Evolutionary conservation across 768 basidiomycete species (phyloP).

Genomic region (Leccinum olivaceopallidum): DNA sequence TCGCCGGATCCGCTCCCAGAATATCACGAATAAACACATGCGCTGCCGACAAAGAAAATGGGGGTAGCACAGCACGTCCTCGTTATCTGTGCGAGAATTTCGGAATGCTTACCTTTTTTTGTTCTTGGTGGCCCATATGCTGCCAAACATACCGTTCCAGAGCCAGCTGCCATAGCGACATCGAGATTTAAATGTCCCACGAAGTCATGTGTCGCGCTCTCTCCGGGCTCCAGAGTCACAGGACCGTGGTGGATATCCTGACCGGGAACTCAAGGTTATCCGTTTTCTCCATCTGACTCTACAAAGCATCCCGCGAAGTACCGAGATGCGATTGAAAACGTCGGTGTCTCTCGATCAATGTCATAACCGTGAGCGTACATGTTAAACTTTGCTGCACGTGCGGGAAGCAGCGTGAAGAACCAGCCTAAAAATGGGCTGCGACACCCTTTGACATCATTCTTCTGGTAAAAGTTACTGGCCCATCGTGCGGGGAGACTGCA

Average conservation of each 20-base stretch:
- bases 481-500: neutral
- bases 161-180: neutral
- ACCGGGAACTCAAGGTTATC: neutral
- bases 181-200: neutral
- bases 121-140: neutral
- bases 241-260: too few species aligned
- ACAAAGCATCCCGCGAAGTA: neutral
- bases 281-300: neutral
- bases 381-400: too few species aligned
- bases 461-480: too few species aligned
- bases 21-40: neutral
- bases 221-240: neutral
- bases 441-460: neutral
- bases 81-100: neutral
- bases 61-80: neutral
- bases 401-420: neutral
- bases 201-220: neutral
- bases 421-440: neutral
- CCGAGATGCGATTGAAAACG: neutral
- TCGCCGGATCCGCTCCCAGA: neutral
- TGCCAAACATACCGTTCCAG: neutral
- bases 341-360: neutral
- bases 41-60: neutral
- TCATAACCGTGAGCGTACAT: too few species aligned
- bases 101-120: neutral